A percentile compares a stretch with the other conserved stretches of the same genome.
Evolutionary conservation across 2,329 filamentous ascomycete genomes (phyloP).

Genomic region (Cladosporium sp.): DNA sequence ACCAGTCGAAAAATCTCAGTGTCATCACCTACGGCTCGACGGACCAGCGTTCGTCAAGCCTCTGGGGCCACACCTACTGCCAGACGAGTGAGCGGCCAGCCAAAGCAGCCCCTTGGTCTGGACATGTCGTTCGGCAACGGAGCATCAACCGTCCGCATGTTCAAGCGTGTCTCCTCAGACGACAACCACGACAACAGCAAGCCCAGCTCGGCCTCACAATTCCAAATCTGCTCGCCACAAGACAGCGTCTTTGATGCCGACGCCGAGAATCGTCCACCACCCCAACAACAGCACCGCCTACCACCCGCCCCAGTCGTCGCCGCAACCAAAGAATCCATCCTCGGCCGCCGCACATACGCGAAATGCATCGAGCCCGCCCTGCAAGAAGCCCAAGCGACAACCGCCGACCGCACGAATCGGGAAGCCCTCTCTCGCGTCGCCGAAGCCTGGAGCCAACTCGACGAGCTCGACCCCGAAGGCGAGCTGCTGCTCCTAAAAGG

Average conservation of each 20-base stretch:
- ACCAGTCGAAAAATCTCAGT: constrained; percentile 32
- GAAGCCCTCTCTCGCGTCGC: constrained; percentile 78
- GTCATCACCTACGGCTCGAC: constrained; percentile 29
- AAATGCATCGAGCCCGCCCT: constrained; percentile 78
- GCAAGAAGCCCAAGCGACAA: constrained; percentile 81
- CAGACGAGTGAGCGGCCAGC: constrained; percentile 36
- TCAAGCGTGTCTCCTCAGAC: constrained; percentile 68
- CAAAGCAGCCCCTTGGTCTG: constrained; percentile 73
- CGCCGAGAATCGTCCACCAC: constrained; percentile 61
- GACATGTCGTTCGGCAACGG: constrained; percentile 93
- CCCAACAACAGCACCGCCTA: constrained; percentile 12
- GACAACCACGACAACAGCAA: constrained; percentile 14
- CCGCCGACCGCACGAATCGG: constrained; percentile 55
- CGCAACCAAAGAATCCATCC: constrained; percentile 66
- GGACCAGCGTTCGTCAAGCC: constrained; percentile 26
- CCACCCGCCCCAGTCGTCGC: constrained; percentile 18
- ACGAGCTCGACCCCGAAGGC: constrained; percentile 84
- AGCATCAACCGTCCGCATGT: constrained; percentile 84
- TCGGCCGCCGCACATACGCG: constrained; percentile 74
- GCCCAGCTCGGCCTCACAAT: constrained; percentile 12
- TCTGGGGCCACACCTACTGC: constrained; percentile 38
- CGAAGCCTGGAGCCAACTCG: constrained; percentile 77
- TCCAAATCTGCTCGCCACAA: constrained; percentile 10
- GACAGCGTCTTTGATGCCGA: constrained; percentile 34
- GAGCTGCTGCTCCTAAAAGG: constrained; percentile 76